Evolutionary conservation across 768 basidiomycete species (phyloP).

Genomic region (Russula virescens): DNA sequence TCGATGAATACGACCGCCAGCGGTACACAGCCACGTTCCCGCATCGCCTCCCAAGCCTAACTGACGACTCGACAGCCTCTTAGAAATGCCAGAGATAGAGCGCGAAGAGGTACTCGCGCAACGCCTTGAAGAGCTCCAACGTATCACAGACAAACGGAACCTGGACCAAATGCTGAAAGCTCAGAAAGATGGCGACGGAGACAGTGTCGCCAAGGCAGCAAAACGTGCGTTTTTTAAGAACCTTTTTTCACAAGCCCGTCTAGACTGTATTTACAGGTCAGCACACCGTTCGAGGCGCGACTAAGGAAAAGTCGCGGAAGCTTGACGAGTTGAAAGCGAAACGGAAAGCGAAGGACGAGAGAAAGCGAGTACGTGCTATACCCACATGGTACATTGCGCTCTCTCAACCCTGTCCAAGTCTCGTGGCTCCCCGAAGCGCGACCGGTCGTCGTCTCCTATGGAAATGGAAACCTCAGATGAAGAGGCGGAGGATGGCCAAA

Average conservation of each 20-base stretch:
- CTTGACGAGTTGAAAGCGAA: slow-evolving; percentile 82
- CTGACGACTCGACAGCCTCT: slow-evolving; percentile 45
- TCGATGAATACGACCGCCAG: slow-evolving; percentile 76
- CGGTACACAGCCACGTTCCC: slow-evolving; percentile 42
- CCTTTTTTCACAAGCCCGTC: neutral
- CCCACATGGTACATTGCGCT: slow-evolving; percentile 1
- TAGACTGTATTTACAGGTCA: slow-evolving; percentile 44
- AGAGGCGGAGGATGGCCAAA: slow-evolving; percentile 70
- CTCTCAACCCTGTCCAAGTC: slow-evolving; percentile 22
- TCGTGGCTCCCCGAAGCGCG: slow-evolving; percentile 57
- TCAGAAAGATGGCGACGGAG: slow-evolving; percentile 49
- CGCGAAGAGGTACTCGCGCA: slow-evolving; percentile 81
- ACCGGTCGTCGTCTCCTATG: slow-evolving; percentile 74
- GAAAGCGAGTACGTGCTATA: slow-evolving; percentile 57
- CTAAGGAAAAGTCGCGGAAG: slow-evolving; percentile 73
- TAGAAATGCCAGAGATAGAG: slow-evolving; percentile 79
- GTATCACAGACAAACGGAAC: slow-evolving; percentile 61
- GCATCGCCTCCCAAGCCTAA: slow-evolving; percentile 23
- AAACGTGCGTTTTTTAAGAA: slow-evolving; percentile 51
- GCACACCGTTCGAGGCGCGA: slow-evolving; percentile 64
- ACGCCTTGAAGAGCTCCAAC: slow-evolving; percentile 76
- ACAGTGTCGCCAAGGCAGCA: slow-evolving; percentile 63
- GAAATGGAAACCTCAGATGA: slow-evolving; percentile 85
- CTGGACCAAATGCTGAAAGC: slow-evolving; percentile 70
- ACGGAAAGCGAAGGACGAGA: slow-evolving; percentile 85